phyloP scores from a whole-genome alignment of 2,329 filamentous ascomycete genomes.

The Trichophyton mentagrophytes region DNA sequence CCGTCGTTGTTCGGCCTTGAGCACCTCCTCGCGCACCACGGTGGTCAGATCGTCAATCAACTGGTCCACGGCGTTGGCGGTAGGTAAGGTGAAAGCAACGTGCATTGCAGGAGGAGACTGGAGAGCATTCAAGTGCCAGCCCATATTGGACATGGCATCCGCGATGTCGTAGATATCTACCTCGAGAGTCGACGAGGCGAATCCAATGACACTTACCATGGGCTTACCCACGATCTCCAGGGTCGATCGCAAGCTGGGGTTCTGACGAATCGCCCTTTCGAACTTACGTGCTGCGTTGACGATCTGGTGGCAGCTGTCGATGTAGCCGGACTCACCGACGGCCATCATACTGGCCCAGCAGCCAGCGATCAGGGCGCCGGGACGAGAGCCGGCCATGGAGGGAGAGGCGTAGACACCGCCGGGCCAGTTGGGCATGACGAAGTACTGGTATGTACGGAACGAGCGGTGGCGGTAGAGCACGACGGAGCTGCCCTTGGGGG shows the following conservation, averaged over 20 bases:
- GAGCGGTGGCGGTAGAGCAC: slow-evolving; percentile 72
- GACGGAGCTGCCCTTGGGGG: slow-evolving; percentile 92
- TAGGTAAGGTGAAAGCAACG: slow-evolving; percentile 81
- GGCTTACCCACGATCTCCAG: slow-evolving; percentile 73
- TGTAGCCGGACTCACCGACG: slow-evolving; percentile 76
- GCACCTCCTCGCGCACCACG: slow-evolving; percentile 54
- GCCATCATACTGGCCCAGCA: slow-evolving; percentile 91
- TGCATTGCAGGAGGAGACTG: slow-evolving; percentile 88
- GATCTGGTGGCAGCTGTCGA: slow-evolving; percentile 75
- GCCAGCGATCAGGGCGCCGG: slow-evolving; percentile 85
- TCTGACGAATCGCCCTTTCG: slow-evolving; percentile 56
- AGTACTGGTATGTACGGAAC: slow-evolving; percentile 86
- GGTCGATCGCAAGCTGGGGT: slow-evolving; percentile 56
- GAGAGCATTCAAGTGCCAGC: slow-evolving; percentile 93
- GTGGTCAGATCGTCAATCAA: slow-evolving; percentile 57
- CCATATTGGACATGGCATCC: slow-evolving; percentile 68
- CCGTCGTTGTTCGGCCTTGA: slow-evolving; percentile 62
- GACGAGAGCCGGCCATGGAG: slow-evolving; percentile 78
- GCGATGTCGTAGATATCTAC: slow-evolving; percentile 91
- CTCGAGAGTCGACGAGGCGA: slow-evolving; percentile 54
- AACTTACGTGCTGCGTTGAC: slow-evolving; percentile 79
- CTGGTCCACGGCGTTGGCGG: slow-evolving; percentile 66
- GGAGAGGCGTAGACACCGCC: slow-evolving; percentile 94
- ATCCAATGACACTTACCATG: slow-evolving; percentile 80
- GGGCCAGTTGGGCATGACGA: slow-evolving; percentile 86